Base-by-base conservation (phyloP, 805 yeast species). In the Candida hungchunana region DNA sequence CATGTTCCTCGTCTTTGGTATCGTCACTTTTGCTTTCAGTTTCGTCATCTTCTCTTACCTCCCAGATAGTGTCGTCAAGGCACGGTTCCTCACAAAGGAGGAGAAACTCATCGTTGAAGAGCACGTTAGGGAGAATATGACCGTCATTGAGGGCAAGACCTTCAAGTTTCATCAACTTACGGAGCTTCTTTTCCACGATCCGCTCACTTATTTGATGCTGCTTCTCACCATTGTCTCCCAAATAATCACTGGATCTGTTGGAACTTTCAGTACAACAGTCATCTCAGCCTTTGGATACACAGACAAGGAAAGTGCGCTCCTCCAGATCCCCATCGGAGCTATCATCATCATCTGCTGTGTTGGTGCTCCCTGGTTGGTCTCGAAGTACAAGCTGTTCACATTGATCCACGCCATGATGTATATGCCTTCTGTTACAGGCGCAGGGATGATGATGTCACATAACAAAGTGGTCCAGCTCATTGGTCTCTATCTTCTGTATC, bases 321-420 rank as follows among this genome's bases (percentile, higher is more conserved):
- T 71, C 46, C 79, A 74, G 50, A 58, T 74, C 53, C 81, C 82
- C 3, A 63, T 70, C 26, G 80, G 82, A 43, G 64, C 50, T 7
- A 65, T 71, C 11, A 62, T 71, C 0, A 69, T 63, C 19, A 43
- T 63, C n/a, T 60, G 69, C 24, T 67, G 68, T 20, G 38, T 67
- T 13, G 35, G 57, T 6, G 60, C 62, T 6, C 57, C 71, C 1
- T 67, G 64, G 40, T 46, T 62, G 51, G 47, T 60, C 18, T 46
- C 67, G 6, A 48, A 46, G 31, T 58, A 53, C 48, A 65, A 66
- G 2, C 42, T 56, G 15, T 43, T 57, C 31, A 63, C 67, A 3
- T 31, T 55, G 30, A 46, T 62, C 20, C 60, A 66, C 18, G 50
- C 56, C 4, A 60, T 66, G 11, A 58, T 69, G 61, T 63, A 63